Base-by-base conservation (phyloP, 352 stramenopile species). In the Globisporangium recalcitrans region DNA sequence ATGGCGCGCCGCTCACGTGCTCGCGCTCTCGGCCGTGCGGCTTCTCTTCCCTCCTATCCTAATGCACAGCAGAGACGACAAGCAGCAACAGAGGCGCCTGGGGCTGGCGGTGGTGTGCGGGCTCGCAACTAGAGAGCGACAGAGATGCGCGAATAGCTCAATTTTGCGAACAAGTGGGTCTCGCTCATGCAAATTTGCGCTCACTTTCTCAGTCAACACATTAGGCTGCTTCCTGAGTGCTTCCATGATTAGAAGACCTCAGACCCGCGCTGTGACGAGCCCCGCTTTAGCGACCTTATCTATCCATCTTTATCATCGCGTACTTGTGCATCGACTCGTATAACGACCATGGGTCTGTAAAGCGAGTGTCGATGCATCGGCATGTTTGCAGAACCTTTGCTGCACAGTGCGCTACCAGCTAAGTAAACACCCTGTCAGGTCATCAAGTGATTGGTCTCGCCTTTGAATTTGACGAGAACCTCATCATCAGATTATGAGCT, bases 171-270 rank as follows among this genome's bases (percentile, higher is more conserved):
- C 49, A 22, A 42, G 19, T 22, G 38, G 38, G 38, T 46, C 38
- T 46, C 49, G 38, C 19, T n/a, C 49, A 31, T 5, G 5, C n/a
- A n/a, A n/a, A n/a, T n/a, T n/a, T n/a, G n/a, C n/a, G n/a, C n/a
- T n/a, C n/a, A 40, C 47, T 10, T 38, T 38, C 32, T 38, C 38
- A 46, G 38, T 46, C 38, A 16, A 21, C 38, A 38, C 21, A 29
- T 19, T 24, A 24, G 32, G 9, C 32, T 2, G 38, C 38, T 22
- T 46, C 36, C 4, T 36, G 31, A n/a, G 26, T 21, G 51, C n/a
- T 57, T 57, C 51, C 38, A 32, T 40, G 51, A 57, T 57, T 57
- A 57, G 51, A 57, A 44, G 51, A 57, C 51, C n/a, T 21, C 14
- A 11, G 10, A 4, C 27, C 5, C 38, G 14, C 4, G 7, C 13